A percentile compares a stretch with the other conserved stretches of the same genome.
These are phyloP conservation scores for Glycyrrhiza uralensis DNA, from an alignment of 306 rosid genomes.

Conservation along the genomic window DNA sequence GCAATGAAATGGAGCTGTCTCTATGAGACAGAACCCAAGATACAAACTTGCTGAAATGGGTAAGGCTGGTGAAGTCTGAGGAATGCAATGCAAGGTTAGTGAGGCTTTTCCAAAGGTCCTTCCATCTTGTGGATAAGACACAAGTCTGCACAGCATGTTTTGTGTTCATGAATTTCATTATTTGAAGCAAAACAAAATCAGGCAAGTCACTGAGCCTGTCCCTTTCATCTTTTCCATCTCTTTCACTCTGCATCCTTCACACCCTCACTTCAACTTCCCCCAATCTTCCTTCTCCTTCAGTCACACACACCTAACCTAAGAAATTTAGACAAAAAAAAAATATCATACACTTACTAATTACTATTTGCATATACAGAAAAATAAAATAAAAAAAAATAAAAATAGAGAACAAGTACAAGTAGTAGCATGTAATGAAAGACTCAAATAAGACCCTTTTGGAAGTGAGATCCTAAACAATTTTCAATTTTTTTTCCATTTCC, in stretches of 20 bases:
- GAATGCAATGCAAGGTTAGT: background rate
- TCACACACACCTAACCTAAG: background rate
- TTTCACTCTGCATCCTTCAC: background rate
- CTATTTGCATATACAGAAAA: background rate
- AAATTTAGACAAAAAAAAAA: background rate
- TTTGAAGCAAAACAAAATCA: conserved; percentile 15
- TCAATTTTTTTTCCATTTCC: background rate
- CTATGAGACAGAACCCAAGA: background rate
- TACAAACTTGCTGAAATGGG: background rate
- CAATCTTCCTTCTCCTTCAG: background rate
- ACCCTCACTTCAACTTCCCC: background rate
- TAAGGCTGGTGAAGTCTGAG: background rate
- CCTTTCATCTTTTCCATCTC: background rate
- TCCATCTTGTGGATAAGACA: conserved; percentile 18
- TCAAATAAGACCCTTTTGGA: background rate
- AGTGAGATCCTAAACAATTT: background rate
- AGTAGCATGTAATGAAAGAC: background rate
- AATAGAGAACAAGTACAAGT: background rate
- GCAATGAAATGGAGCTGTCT: background rate
- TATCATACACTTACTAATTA: background rate
- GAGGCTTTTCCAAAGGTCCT: conserved; percentile 7
- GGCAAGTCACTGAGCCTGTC: conserved; percentile 27
- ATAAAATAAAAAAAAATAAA: background rate
- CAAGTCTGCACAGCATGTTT: conserved; percentile 25
- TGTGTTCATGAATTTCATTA: conserved; percentile 21